Conservation (phyloP, 306 rosid genomes). For the Abrus pulchellus region DNA sequence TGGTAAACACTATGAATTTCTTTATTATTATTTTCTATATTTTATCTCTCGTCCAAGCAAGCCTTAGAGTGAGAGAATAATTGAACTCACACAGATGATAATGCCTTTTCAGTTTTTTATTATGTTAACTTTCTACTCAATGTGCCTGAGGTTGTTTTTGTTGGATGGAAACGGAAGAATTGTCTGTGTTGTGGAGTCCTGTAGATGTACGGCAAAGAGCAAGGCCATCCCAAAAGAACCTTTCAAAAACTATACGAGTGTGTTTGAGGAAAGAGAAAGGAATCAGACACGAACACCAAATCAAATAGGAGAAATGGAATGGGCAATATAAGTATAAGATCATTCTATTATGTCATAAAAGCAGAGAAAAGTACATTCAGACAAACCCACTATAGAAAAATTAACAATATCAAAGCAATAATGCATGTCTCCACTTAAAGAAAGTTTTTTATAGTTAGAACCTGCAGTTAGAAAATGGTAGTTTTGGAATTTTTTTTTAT, state of each 20-base stretch:
- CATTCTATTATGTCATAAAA: not conserved
- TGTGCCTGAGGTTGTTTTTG: not conserved
- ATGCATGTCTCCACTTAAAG: conserved; percentile 27
- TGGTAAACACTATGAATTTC: not conserved
- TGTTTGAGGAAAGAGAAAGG: not conserved
- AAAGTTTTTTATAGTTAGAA: not conserved
- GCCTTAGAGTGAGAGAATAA: not conserved
- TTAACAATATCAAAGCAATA: conserved; percentile 23
- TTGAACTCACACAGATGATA: not conserved
- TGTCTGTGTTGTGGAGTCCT: not conserved
- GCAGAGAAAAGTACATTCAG: conserved; percentile 39
- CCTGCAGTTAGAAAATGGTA: not conserved
- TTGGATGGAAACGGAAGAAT: not conserved
- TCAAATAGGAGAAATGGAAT: conserved; percentile 7
- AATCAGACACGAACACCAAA: conserved; percentile 9
- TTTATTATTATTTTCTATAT: too few species aligned
- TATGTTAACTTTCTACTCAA: not conserved
- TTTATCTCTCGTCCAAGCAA: too few species aligned
- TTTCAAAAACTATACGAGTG: not conserved
- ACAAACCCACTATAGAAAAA: conserved; percentile 18
- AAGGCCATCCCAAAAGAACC: not conserved
- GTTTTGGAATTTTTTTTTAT: too few species aligned
- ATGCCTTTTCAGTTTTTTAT: not conserved
- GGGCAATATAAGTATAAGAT: not conserved
- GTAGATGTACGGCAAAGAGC: not conserved